These are phyloP conservation scores for Nyssa sinensis DNA, from an alignment of 148 eudicot genomes.

Conservation along the genomic window DNA sequence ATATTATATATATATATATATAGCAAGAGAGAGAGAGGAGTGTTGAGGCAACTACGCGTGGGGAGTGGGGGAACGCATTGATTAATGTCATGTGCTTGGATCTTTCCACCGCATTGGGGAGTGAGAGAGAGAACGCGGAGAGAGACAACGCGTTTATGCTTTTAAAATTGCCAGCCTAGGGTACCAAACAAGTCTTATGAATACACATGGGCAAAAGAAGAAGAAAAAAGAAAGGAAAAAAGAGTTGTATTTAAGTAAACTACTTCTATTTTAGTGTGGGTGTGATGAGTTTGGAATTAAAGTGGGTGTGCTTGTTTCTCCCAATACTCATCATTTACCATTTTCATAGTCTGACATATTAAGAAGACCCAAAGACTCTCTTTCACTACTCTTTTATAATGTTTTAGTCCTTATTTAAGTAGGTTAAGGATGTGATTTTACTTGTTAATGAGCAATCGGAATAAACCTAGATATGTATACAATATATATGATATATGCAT, in stretches of 20 bases:
- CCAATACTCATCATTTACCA: neutral
- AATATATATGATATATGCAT: too few species aligned
- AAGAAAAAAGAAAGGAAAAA: too few species aligned
- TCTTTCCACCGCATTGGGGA: constrained; percentile 2
- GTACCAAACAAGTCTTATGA: neutral
- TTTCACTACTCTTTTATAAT: too few species aligned
- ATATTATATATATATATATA: too few species aligned
- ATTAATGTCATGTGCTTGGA: constrained; percentile 12
- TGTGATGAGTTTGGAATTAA: neutral
- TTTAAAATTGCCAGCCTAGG: neutral
- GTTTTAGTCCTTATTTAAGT: too few species aligned
- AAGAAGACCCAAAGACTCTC: neutral
- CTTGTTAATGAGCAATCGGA: too few species aligned
- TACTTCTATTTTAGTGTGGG: too few species aligned
- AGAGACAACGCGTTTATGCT: neutral
- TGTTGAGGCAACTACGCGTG: constrained; percentile 10
- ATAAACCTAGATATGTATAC: too few species aligned
- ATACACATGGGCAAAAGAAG: neutral
- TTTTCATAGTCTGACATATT: neutral
- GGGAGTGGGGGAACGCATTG: neutral
- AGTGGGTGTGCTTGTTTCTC: neutral
- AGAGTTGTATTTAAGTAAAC: too few species aligned
- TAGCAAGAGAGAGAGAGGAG: neutral
- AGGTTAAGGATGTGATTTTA: too few species aligned
- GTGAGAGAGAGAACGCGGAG: constrained; percentile 1